Evolutionary conservation across 139 green algal genomes (phyloP), one percentile per base, ranked within the genome.

Genomic region (Chlorella sp.): DNA sequence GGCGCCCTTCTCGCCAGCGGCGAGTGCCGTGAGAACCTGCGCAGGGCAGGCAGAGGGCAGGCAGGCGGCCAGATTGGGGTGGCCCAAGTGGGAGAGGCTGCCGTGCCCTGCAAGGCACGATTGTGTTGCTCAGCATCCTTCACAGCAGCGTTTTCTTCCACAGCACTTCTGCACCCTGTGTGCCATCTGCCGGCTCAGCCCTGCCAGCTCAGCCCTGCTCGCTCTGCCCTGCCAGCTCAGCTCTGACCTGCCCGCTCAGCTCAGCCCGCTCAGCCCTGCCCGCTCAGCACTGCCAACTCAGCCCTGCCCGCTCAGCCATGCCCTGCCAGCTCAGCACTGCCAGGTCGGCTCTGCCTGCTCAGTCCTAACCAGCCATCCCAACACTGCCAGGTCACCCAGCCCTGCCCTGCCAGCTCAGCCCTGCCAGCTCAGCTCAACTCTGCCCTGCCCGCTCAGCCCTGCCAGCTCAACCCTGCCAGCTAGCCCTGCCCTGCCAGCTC

Each of bases 1-100:
- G 7, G 91, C 94, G 48, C 95, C 96, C 32, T 92, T 85, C 30
- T 95, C 90, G 1, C 90, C 92, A 28, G 66, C 24, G 0, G 95
- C 95, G 66, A 98, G 90, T 0, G 93, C 90, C 2, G 84, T 88
- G 4, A 88, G 84, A 26, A 88, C 84, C 40, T 88, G 84, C 84
- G 36, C 64, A 71, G 64, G 48, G 48, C 48, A 57, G 48, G 48
- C 48, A 9, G 48, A 9, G 7, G 48, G 48, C 48, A 57, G 48
- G 48, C 48, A 57, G 48, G 48, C 48, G 9, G 48, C 48, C 7
- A 9, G 48, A 9, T 57, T 57, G 48, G 48, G 48, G 7, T 57
- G 48, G 48, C 48, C 48, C 5, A 5, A 57, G 48, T 57, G 48
- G 48, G 7, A n/a, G n/a, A n/a, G n/a, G n/a, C n/a, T n/a, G n/a